Evolutionary conservation across 352 stramenopile species (phyloP).

Genomic region (Globisporangium canariense): DNA sequence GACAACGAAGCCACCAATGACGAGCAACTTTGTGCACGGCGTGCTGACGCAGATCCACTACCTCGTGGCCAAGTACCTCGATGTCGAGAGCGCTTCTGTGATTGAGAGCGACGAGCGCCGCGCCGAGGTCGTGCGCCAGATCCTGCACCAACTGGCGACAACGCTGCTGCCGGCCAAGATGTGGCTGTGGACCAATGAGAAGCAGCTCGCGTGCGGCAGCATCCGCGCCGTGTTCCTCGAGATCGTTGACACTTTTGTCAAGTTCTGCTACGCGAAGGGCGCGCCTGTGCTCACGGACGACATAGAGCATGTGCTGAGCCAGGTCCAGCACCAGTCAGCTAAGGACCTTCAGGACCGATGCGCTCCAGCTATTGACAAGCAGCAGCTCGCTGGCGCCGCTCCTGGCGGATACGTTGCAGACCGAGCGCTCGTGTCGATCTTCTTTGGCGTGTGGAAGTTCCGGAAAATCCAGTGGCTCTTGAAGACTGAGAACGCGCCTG

Average conservation of each 20-base stretch:
- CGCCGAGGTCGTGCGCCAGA: slow-evolving; percentile 16
- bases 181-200: slow-evolving; percentile 42
- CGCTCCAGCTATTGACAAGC: neutral
- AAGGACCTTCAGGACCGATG: slow-evolving; percentile 30
- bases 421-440: slow-evolving; percentile 47
- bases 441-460: slow-evolving; percentile 24
- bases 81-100: neutral
- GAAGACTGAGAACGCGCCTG: slow-evolving; percentile 5
- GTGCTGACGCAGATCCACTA: slow-evolving; percentile 58
- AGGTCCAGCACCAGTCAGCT: slow-evolving; percentile 27
- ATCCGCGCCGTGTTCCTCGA: slow-evolving; percentile 51
- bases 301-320: slow-evolving; percentile 15
- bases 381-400: neutral
- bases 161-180: slow-evolving; percentile 39
- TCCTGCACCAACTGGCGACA: slow-evolving; percentile 27
- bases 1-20: slow-evolving; percentile 15
- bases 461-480: slow-evolving; percentile 12
- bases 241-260: slow-evolving; percentile 42
- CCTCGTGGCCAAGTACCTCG: slow-evolving; percentile 41
- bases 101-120: slow-evolving; percentile 8
- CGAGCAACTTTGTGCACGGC: slow-evolving; percentile 67
- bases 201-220: slow-evolving; percentile 25
- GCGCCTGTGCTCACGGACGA: slow-evolving; percentile 15
- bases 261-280: slow-evolving; percentile 24
- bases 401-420: slow-evolving; percentile 46